Percentiles rank a stretch among this genome's conserved stretches.
phyloP scores from a whole-genome alignment of 2,329 filamentous ascomycete species.

The Hypomyces perniciosus region DNA sequence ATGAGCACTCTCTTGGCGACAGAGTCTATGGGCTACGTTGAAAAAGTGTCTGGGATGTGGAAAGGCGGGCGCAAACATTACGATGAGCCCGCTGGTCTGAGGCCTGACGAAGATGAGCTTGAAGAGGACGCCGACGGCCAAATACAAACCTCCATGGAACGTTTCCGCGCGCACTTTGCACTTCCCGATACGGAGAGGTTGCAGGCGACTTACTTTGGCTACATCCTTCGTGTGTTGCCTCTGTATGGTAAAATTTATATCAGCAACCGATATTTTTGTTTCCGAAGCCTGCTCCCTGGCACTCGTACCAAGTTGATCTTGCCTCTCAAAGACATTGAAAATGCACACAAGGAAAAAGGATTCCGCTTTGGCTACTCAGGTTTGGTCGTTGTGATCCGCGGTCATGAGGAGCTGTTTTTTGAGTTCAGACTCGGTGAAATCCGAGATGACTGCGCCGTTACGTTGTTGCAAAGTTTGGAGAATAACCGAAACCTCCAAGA shows the following conservation, averaged over 20 bases:
- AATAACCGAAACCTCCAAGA: constrained; percentile 64
- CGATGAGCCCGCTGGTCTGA: constrained; percentile 51
- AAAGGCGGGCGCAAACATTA: constrained; percentile 89
- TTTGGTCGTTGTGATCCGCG: constrained; percentile 85
- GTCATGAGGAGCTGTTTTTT: constrained; percentile 94
- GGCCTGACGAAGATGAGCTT: constrained; percentile 49
- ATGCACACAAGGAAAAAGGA: constrained; percentile 88
- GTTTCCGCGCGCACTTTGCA: constrained; percentile 86
- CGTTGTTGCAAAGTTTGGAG: constrained; percentile 70
- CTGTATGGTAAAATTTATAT: constrained; percentile 97
- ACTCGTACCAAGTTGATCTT: constrained; percentile 90
- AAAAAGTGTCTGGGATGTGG: constrained; percentile 97
- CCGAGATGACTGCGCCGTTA: constrained; percentile 84
- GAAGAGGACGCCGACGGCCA: constrained; percentile 59
- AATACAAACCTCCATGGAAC: constrained; percentile 61
- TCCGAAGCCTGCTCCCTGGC: constrained; percentile 81
- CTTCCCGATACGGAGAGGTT: constrained; percentile 78
- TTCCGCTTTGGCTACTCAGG: constrained; percentile 89
- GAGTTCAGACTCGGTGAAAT: constrained; percentile 75
- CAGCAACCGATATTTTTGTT: constrained; percentile 82
- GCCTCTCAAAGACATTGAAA: constrained; percentile 86
- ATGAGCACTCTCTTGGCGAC: constrained; percentile 79
- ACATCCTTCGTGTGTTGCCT: constrained; percentile 81
- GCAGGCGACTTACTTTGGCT: constrained; percentile 86
- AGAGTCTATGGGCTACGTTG: constrained; percentile 92